Percentiles rank a stretch among this genome's conserved stretches.
Conservation (phyloP, 2,329 filamentous ascomycete species). For the Phaeosphaeria sp. region DNA sequence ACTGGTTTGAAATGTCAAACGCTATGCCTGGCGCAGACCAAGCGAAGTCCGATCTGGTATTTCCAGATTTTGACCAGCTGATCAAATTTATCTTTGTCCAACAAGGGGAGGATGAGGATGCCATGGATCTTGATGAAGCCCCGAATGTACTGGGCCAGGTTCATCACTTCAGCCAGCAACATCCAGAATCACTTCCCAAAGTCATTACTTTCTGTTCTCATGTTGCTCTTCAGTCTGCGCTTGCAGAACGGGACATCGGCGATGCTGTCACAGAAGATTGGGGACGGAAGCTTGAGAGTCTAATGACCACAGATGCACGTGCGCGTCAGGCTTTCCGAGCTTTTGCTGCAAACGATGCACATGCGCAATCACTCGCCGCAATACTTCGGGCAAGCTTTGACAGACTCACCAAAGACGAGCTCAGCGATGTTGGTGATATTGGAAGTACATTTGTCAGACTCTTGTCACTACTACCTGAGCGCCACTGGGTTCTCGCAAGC, state of each 20-base stretch:
- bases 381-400: constrained; percentile 56
- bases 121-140: constrained; percentile 40
- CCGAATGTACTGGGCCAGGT: constrained; percentile 33
- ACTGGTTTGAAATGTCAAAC: constrained; percentile 72
- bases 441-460: constrained; percentile 61
- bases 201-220: constrained; percentile 73
- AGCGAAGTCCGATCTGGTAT: constrained; percentile 28
- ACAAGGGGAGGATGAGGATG: constrained; percentile 41
- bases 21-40: constrained; percentile 31
- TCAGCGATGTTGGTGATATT: constrained; percentile 53
- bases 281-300: constrained; percentile 78
- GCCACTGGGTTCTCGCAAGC: constrained; percentile 40
- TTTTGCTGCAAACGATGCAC: constrained; percentile 50
- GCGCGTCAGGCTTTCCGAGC: constrained; percentile 65
- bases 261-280: constrained; percentile 77
- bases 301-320: constrained; percentile 72
- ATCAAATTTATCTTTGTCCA: constrained; percentile 54
- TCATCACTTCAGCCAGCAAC: constrained; percentile 40
- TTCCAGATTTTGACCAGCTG: constrained; percentile 54
- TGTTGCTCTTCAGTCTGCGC: constrained; percentile 65
- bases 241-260: constrained; percentile 52
- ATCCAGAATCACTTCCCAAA: constrained; percentile 66
- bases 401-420: constrained; percentile 49
- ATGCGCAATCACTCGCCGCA: constrained; percentile 46
- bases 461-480: constrained; percentile 61